Evolutionary conservation across 1,139 yeast genomes (phyloP).

Genomic region (Saccharomycopsis crataegensis): DNA sequence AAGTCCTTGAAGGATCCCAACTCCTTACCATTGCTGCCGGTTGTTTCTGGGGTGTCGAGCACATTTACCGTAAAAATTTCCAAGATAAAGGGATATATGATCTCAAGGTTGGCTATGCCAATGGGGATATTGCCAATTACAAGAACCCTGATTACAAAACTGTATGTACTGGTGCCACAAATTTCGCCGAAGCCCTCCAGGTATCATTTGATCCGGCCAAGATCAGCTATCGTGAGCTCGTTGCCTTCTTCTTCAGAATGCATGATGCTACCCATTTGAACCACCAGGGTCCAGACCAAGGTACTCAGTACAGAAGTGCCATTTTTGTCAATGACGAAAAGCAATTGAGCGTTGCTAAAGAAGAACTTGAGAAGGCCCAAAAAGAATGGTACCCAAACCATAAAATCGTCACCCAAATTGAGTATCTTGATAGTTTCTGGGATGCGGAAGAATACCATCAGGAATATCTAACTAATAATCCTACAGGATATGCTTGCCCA

Average conservation of each 20-base stretch:
- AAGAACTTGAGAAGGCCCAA: constrained; percentile 40
- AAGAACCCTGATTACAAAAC: constrained; percentile 60
- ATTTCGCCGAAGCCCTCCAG: constrained; percentile 74
- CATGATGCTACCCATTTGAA: constrained; percentile 70
- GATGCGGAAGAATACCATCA: constrained; percentile 97
- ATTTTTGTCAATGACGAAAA: constrained; percentile 54
- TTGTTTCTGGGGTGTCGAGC: constrained; percentile 96
- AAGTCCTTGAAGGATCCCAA: constrained; percentile 8
- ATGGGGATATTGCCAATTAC: constrained; percentile 42
- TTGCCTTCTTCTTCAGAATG: constrained; percentile 82
- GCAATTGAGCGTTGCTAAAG: constrained; percentile 38
- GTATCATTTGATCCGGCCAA: constrained; percentile 68
- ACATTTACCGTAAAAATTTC: constrained; percentile 66
- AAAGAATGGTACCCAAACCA: constrained; percentile 47
- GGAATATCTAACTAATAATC: constrained; percentile 67
- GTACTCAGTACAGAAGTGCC: constrained; percentile 80
- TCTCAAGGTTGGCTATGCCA: constrained; percentile 83
- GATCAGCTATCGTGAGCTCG: constrained; percentile 51
- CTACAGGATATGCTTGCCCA: constrained; percentile 84
- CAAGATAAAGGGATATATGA: constrained; percentile 58
- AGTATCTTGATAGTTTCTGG: constrained; percentile 62
- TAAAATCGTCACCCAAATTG: constrained; percentile 58
- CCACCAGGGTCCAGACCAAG: constrained; percentile 75
- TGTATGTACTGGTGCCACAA: constrained; percentile 70
- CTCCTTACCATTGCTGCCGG: constrained; percentile 20